Evolutionary conservation across 495 filamentous ascomycete species (phyloP), one percentile per base, ranked within the genome.

Genomic region (Parmelia sp.): DNA sequence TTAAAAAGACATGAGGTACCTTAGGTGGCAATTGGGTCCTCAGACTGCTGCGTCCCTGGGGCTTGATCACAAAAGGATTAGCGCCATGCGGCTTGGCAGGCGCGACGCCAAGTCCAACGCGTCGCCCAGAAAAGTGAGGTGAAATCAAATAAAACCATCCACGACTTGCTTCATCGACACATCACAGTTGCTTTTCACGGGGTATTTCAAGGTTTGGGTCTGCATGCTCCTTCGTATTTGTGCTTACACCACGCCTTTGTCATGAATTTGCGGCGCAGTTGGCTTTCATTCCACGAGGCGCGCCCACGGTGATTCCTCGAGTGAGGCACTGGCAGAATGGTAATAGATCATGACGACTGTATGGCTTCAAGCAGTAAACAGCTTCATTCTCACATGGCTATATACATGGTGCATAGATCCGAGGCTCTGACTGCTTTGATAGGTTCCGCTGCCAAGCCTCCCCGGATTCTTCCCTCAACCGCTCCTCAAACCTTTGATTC

Each of bases 371-470:
- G 17, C 6, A 25, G 51, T 55, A 55, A 55, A 9, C 0, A 31
- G 10, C 15, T 33, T 55, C 19, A 33, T 11, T 15, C 21, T 21
- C 29, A 55, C 2, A 29, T 51, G 12, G 15, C 4, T 4, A 51
- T 51, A 12, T 23, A 47, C 9, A 53, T 53, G 0, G 12, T 21
- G 17, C 17, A 10, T 33, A 33, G 15, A 33, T 55, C 9, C 19
- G 29, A 55, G 19, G 19, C 4, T 5, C 49, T 53, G 49, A 53
- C 25, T 53, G 15, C 25, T 53, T 51, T 9, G 27, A 53, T 53
- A 53, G 49, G 49, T 53, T 53, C 56, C 39, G 35, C 35, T 35
- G 35, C 57, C 57, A 40, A 59, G 57, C 57, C 25, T 59, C 57
- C 35, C 35, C 57, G 6, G 9, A 40, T 31, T 23, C 35, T 59